Base-by-base conservation (phyloP, 2,329 filamentous ascomycete species). In the Penicillium palitans region DNA sequence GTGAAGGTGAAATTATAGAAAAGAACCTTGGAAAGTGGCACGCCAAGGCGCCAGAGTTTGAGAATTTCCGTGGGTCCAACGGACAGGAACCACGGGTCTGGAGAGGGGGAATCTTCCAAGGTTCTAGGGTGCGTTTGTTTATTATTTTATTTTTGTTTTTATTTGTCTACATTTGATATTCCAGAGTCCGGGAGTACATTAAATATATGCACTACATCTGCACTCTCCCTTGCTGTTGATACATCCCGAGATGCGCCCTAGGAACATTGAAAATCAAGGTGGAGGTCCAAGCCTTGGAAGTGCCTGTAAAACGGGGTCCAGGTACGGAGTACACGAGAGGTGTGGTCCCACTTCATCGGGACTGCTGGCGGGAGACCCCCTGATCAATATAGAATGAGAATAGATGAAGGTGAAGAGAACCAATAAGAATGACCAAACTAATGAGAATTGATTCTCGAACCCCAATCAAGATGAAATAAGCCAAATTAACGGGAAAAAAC, bases 381-480 rank as follows among this genome's bases (percentile, higher is more conserved):
- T 40, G 35, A 40, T 51, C 33, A 40, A 51, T 40, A 40, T 40
- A 27, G 24, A 19, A 40, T 33, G 48, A 51, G 35, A 41, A 41
- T 17, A 25, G 29, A 51, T 41, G 35, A 51, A 44, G 15, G 37
- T 10, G 4, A 45, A 24, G 25, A 33, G 27, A 21, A 44, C 39
- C 49, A 42, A 52, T 31, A 7, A 44, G 6, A n/a, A 9, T 2
- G 31, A n/a, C 6, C 3, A 15, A 17, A 5, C 29, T 25, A 24
- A 25, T 12, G 33, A 45, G 17, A 29, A 15, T 24, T 33, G 15
- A 10, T 12, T 12, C 2, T 24, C 4, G 10, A 21, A 24, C 21
- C 21, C 25, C 46, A 50, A 56, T 55, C 21, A 42, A 56, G 37
- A 7, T 56, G 33, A 47, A 57, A 47, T 37, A 31, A 58, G 4